phyloP scores from a whole-genome alignment of 2,329 filamentous ascomycete genomes.

The Trichoderma simmonsii region DNA sequence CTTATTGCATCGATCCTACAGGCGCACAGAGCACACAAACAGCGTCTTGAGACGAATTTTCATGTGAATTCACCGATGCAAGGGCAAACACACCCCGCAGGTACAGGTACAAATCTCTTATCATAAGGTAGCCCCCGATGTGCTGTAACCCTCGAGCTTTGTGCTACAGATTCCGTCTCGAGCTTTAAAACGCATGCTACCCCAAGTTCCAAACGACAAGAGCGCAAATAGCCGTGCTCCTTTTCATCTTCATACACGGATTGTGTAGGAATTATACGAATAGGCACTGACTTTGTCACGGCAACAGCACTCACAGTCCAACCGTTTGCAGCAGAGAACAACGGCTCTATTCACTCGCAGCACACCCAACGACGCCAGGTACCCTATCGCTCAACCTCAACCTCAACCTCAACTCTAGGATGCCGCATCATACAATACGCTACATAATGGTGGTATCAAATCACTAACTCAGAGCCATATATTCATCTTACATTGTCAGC shows the following conservation, averaged over 20 bases:
- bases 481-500: neutral
- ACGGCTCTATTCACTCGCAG: slow-evolving; percentile 5
- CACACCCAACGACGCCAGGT: neutral
- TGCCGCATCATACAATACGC: slow-evolving; percentile 6
- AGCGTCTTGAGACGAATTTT: neutral
- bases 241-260: neutral
- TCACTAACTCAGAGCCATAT: neutral
- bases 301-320: neutral
- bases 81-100: slow-evolving; percentile 9
- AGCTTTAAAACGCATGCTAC: neutral
- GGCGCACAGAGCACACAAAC: neutral
- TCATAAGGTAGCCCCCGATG: neutral
- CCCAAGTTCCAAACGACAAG: neutral
- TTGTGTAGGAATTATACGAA: neutral
- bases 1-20: neutral
- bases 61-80: slow-evolving; percentile 6
- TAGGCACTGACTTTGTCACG: neutral
- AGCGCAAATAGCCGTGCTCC: neutral
- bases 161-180: neutral
- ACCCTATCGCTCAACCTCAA: neutral
- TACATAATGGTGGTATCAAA: slow-evolving; percentile 9
- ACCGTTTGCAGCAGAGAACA: neutral
- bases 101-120: neutral
- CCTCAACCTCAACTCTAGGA: neutral
- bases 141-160: neutral